Conservation (phyloP, 179 eudicot species). For the Heliamphora pulchella region DNA sequence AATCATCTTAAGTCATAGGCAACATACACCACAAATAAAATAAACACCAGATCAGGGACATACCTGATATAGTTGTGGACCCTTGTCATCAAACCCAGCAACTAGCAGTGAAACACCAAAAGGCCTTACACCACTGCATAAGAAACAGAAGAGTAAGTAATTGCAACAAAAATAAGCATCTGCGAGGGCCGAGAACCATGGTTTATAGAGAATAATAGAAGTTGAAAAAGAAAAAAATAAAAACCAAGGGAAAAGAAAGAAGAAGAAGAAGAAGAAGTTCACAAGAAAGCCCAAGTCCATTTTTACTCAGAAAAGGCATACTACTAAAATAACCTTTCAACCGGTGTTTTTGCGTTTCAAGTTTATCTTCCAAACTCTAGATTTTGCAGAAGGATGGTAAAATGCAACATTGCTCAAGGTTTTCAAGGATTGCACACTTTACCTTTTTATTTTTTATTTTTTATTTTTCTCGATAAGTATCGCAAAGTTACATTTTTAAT, state of each 20-base stretch:
- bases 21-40: background rate
- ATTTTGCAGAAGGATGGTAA: background rate
- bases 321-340: background rate
- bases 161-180: conserved; percentile 1
- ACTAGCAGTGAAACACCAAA: conserved; percentile 93
- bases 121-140: conserved; percentile 85
- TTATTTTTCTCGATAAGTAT: background rate
- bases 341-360: conserved; percentile 5
- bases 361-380: background rate
- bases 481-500: background rate
- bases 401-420: background rate
- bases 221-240: background rate
- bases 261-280: too few species aligned
- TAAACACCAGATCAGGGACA: background rate
- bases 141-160: background rate
- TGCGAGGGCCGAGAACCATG: background rate
- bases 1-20: background rate
- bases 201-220: background rate
- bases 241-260: background rate
- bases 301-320: background rate
- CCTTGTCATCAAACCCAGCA: conserved; percentile 96
- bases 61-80: conserved; percentile 97
- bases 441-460: too few species aligned
- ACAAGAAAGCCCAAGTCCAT: background rate
- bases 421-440: background rate